Conservation (phyloP, 2,329 filamentous ascomycete species). For the Fusarium cicatricum region DNA sequence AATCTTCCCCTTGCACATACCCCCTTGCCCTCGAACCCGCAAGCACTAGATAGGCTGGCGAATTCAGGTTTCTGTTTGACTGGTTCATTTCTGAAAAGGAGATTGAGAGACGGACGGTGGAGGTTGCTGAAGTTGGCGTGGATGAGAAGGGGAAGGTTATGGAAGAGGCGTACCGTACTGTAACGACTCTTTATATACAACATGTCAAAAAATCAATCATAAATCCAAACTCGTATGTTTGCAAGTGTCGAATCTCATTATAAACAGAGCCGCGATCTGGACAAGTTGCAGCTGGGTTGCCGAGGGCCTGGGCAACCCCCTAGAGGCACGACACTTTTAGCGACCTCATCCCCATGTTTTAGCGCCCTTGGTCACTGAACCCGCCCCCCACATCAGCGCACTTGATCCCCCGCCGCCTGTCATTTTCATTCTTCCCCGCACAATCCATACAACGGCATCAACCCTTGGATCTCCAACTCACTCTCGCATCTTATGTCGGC, state of each 20-base stretch:
- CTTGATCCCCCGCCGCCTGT: slow-evolving; percentile 8
- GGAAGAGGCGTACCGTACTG: slow-evolving; percentile 29
- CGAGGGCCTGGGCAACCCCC: not conserved
- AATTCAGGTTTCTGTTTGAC: slow-evolving; percentile 17
- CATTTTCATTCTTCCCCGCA: slow-evolving; percentile 30
- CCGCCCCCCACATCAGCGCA: not conserved
- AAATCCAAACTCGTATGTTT: not conserved
- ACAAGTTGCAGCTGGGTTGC: not conserved
- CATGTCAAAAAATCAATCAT: slow-evolving; percentile 13
- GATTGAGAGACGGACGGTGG: slow-evolving; percentile 19
- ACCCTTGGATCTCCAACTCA: slow-evolving; percentile 11
- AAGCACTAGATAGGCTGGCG: slow-evolving; percentile 20
- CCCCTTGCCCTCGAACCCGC: slow-evolving; percentile 17
- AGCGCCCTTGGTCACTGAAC: slow-evolving; percentile 9
- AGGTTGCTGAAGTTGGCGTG: not conserved
- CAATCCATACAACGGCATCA: not conserved
- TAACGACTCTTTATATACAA: slow-evolving; percentile 29
- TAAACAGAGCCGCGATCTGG: not conserved
- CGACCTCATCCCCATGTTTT: slow-evolving; percentile 19
- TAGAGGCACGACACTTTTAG: slow-evolving; percentile 3
- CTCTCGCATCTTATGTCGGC: slow-evolving; percentile 13
- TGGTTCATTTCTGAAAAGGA: slow-evolving; percentile 22
- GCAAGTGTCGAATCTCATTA: no score
- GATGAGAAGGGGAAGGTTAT: not conserved
- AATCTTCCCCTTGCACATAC: slow-evolving; percentile 37